Evolutionary conservation across 164 flowering plant genomes (phyloP), one percentile per base, ranked within the genome.

Genomic region (Liquidambar formosana): DNA sequence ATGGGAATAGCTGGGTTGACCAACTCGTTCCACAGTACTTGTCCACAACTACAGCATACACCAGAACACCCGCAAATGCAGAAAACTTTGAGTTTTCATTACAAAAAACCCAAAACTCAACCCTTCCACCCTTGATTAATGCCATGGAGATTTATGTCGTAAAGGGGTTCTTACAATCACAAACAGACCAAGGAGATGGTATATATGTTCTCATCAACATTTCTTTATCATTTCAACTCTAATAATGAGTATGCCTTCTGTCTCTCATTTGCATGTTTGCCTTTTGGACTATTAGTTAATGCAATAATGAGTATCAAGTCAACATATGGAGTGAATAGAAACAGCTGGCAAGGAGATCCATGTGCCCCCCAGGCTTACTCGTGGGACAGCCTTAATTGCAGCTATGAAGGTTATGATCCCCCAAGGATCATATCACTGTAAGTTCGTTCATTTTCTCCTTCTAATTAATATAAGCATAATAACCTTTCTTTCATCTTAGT

Each of bases 301-400:
- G 82, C 83, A 45, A 70, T 85, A 15, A 44, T 13, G 61, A 70
- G 51, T 14, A 64, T 81, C 54, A 78, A 81, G 61, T 28, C 62
- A 10, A 44, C 28, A 3, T 81, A 85, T 65, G 59, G 57, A 48
- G 15, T 83, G 23, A 74, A 59, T 18, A 78, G 63, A 52, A 66
- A 76, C n/a, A n/a, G n/a, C 47, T 85, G 89, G 89, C 74, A 76
- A 57, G 86, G 84, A 46, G 86, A 85, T 73, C 89, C 89, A 38
- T 85, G 89, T 52, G 48, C 38, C 9, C 86, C 89, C 0, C 12
- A 33, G n/a, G 27, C 25, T 48, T 62, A 54, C 75, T 3, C 28
- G 0, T 83, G 86, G 89, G 70, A 70, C 8, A 86, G 85, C 46
- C 56, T 82, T 15, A 62, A 56, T 5, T 86, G 89, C 78, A 77